A percentile compares a stretch with the other conserved stretches of the same genome.
Evolutionary conservation across 148 eudicot species (phyloP).

Genomic region (Chenopodium formosanum): DNA sequence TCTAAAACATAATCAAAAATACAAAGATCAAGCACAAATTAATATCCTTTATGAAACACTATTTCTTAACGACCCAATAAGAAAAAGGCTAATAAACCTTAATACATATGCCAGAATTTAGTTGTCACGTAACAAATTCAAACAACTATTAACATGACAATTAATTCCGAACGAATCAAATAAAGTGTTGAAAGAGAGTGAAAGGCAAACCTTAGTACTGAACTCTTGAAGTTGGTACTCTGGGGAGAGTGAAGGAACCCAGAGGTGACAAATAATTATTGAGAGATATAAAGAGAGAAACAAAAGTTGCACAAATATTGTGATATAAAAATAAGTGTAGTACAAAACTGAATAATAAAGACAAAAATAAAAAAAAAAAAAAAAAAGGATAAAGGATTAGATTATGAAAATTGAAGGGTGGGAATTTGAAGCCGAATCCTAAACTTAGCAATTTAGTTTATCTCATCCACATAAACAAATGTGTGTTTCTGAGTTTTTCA

Average conservation of each 20-base stretch:
- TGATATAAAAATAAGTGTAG: constrained; percentile 21
- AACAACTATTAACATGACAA: not conserved
- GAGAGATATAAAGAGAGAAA: constrained; percentile 8
- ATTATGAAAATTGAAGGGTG: constrained; percentile 55
- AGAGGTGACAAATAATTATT: constrained; percentile 18
- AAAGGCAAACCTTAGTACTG: constrained; percentile 12
- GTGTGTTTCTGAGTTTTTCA: constrained; percentile 55
- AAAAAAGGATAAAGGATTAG: constrained; percentile 30
- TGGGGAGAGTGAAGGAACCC: not conserved
- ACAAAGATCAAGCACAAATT: not conserved
- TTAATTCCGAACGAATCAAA: not conserved
- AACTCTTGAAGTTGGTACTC: not conserved
- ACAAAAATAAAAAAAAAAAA: constrained; percentile 5
- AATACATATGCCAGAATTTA: not conserved
- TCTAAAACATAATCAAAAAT: not conserved
- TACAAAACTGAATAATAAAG: constrained; percentile 10
- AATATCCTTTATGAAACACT: no score
- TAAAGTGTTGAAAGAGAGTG: not conserved
- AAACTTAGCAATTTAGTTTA: constrained; percentile 26
- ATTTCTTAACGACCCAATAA: no score
- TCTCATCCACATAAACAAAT: constrained; percentile 55
- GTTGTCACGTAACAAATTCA: not conserved
- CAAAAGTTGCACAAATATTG: constrained; percentile 18
- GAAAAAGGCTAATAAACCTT: not conserved
- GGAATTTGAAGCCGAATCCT: constrained; percentile 50